Base-by-base conservation (phyloP, 108 stramenopile genomes). In the Tribonema minus region DNA sequence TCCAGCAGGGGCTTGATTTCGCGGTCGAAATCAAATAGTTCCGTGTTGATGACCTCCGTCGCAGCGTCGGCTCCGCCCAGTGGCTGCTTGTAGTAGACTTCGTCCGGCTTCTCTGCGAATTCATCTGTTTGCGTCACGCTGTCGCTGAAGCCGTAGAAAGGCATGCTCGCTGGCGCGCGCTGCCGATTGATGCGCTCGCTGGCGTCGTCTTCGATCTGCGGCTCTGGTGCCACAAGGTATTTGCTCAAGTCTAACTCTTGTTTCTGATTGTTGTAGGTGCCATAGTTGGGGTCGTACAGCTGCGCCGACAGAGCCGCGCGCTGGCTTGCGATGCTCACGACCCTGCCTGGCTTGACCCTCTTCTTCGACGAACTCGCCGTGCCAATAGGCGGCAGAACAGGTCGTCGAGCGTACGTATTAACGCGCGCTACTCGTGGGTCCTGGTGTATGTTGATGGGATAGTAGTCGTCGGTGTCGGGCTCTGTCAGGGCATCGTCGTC, bases 21-120 rank as follows among this genome's bases (percentile, higher is more conserved):
- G 37, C 1, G 28, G 64, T 87, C 84, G 69, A 87, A 87, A 40
- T 87, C 38, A 36, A 82, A 87, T 28, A 87, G 67, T 33, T 85
- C 81, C 6, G 5, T 61, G 7, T 28, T 40, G 31, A 82, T n/a
- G n/a, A 71, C 7, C 31, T 87, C 83, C 0, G 86, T 85, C 12
- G 12, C 61, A 0, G 35, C 73, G 38, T 87, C 86, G 28, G 84
- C 70, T 33, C 86, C 86, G 31, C 41, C 71, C 46, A 84, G 84
- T 15, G 36, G 20, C 25, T 81, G 84, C 3, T 72, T 46, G 62
- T 76, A 77, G 46, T 54, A 54, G 20, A 20, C 15, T 9, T 20
- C 20, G 15, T 54, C 46, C 20, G 46, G 46, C 20, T 20, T 9
- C 20, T 9, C 46, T 54, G 46, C 20, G 46, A 54, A 54, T 54